phyloP scores from a whole-genome alignment of 768 basidiomycete species.

The Serendipita vermifera region DNA sequence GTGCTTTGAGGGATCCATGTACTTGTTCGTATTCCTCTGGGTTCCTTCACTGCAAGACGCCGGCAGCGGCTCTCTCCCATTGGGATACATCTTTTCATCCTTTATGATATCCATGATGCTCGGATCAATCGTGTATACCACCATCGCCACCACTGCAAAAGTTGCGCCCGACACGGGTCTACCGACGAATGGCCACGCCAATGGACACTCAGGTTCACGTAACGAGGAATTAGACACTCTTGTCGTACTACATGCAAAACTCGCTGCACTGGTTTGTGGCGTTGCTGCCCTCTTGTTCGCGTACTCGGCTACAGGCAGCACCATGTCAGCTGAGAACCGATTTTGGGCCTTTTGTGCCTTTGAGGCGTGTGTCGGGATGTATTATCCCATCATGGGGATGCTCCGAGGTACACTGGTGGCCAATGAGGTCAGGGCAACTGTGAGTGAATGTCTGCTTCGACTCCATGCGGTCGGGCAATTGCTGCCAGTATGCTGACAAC shows the following conservation, averaged over 20 bases:
- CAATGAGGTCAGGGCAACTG: constrained; percentile 63
- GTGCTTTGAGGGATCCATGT: constrained; percentile 76
- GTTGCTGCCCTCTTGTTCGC: constrained; percentile 45
- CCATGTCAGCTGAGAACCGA: constrained; percentile 34
- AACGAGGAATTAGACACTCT: constrained; percentile 26
- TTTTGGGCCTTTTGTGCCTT: constrained; percentile 67
- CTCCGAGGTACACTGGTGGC: constrained; percentile 50
- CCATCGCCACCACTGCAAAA: constrained; percentile 26
- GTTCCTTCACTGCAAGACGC: constrained; percentile 61
- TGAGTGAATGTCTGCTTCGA: constrained; percentile 23
- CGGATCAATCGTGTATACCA: constrained; percentile 57
- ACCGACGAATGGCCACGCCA: background rate
- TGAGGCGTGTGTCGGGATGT: constrained; percentile 67
- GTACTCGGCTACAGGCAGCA: constrained; percentile 28
- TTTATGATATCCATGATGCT: constrained; percentile 80
- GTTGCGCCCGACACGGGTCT: constrained; percentile 18
- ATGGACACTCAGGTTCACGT: background rate
- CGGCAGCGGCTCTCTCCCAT: constrained; percentile 34
- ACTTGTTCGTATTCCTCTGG: constrained; percentile 75
- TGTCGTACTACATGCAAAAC: constrained; percentile 49
- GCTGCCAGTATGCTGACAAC: background rate
- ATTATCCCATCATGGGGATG: constrained; percentile 60
- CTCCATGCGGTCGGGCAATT: no score
- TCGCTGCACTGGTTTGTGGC: constrained; percentile 51
- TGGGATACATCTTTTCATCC: constrained; percentile 67